Evolutionary conservation across 1,284 basidiomycete species (phyloP).

Genomic region (Stygiomarasmius scandens): DNA sequence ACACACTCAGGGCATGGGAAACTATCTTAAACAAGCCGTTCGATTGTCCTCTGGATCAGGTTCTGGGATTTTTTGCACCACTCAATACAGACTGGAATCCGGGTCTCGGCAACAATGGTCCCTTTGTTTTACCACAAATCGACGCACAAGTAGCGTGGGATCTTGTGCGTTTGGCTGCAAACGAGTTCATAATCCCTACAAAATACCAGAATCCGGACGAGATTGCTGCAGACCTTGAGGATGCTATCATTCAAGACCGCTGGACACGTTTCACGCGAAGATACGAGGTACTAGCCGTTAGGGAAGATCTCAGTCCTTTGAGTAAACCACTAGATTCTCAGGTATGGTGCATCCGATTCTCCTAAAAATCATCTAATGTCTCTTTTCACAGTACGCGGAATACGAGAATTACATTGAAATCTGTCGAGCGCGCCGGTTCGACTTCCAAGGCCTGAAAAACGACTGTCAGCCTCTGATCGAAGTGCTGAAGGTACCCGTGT

Average conservation of each 20-base stretch:
- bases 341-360: conserved; percentile 6
- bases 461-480: conserved; percentile 73
- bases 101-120: conserved; percentile 18
- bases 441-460: conserved; percentile 62
- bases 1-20: conserved; percentile 65
- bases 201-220: conserved; percentile 42
- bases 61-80: conserved; percentile 69
- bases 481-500: conserved; percentile 51
- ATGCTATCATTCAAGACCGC: conserved; percentile 74
- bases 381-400: conserved; percentile 50
- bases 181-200: conserved; percentile 54
- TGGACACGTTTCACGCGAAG: conserved; percentile 76
- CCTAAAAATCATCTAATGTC: not conserved
- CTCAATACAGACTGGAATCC: conserved; percentile 34
- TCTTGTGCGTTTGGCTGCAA: conserved; percentile 51
- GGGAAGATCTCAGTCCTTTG: conserved; percentile 69
- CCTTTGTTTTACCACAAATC: conserved; percentile 40
- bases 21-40: conserved; percentile 69
- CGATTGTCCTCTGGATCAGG: conserved; percentile 49
- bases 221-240: conserved; percentile 49
- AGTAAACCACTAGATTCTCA: conserved; percentile 60
- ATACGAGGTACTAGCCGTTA: conserved; percentile 56
- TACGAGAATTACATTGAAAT: conserved; percentile 65
- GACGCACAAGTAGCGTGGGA: conserved; percentile 64
- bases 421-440: conserved; percentile 59